A percentile compares a stretch with the other conserved stretches of the same genome.
Conservation (phyloP, 306 rosid species). For the Trichosanthes truncata region DNA sequence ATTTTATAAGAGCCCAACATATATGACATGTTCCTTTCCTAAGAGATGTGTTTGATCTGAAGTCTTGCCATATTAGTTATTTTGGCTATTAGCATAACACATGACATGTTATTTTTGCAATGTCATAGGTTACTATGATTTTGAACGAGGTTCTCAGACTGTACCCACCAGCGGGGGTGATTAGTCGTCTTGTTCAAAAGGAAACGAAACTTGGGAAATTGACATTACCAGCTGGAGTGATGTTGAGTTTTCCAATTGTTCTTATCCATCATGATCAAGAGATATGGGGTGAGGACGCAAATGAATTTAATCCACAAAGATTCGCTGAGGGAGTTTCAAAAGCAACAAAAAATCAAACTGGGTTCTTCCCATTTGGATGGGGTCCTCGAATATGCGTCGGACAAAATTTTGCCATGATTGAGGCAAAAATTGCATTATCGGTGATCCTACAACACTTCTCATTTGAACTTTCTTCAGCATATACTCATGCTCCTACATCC, state of each 20-base stretch:
- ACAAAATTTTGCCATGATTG: slow-evolving; percentile 23
- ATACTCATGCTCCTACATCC: slow-evolving; percentile 19
- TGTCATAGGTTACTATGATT: slow-evolving; percentile 25
- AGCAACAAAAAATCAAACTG: slow-evolving; percentile 19
- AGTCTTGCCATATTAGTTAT: no score
- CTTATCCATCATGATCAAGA: slow-evolving; percentile 22
- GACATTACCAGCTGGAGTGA: slow-evolving; percentile 18
- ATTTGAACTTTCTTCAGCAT: slow-evolving; percentile 24
- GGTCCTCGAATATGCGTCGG: slow-evolving; percentile 33
- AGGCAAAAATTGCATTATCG: slow-evolving; percentile 21
- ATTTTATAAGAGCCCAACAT: no score
- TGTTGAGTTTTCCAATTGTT: neutral
- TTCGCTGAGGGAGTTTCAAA: slow-evolving; percentile 28
- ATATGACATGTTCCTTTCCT: no score
- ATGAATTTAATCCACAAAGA: slow-evolving; percentile 30
- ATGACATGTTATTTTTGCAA: neutral
- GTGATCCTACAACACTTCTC: slow-evolving; percentile 21
- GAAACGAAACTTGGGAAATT: slow-evolving; percentile 13
- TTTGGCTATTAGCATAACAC: neutral
- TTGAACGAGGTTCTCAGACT: slow-evolving; percentile 21
- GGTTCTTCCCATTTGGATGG: slow-evolving; percentile 27
- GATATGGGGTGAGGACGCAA: slow-evolving; percentile 26
- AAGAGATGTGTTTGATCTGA: no score
- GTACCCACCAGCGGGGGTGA: neutral
- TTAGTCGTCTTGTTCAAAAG: neutral